Percentiles rank a stretch among this genome's conserved stretches.
Conservation (phyloP, 768 basidiomycete species). For the Amanita muscaria region DNA sequence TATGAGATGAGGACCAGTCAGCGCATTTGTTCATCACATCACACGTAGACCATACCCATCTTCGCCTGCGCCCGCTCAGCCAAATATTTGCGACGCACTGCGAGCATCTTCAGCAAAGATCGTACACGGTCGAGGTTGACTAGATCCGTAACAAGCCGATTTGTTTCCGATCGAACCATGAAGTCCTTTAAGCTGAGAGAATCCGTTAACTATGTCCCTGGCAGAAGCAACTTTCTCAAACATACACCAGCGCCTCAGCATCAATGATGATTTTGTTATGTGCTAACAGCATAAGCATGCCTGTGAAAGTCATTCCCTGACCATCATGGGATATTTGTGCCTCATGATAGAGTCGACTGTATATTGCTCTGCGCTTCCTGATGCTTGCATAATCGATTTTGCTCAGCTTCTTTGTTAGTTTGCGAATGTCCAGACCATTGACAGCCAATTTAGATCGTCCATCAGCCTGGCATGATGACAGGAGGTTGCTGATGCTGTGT, state of each 20-base stretch:
- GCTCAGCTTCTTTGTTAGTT: conserved; percentile 48
- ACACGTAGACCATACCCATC: conserved; percentile 26
- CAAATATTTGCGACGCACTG: conserved; percentile 61
- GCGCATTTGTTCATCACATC: conserved; percentile 4
- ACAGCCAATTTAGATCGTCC: conserved; percentile 28
- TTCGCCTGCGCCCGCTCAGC: conserved; percentile 35
- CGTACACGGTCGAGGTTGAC: conserved; percentile 81
- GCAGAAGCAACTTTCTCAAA: conserved; percentile 12
- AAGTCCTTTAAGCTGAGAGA: conserved; percentile 67
- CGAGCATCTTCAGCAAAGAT: conserved; percentile 70
- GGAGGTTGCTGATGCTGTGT: conserved; percentile 51
- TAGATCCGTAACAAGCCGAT: conserved; percentile 71
- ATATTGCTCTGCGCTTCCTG: conserved; percentile 58
- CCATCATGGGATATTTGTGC: conserved; percentile 64
- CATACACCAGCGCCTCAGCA: conserved; percentile 80
- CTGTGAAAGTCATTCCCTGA: conserved; percentile 82
- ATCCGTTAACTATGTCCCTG: background rate
- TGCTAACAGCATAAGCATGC: conserved; percentile 79
- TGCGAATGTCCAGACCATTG: conserved; percentile 52
- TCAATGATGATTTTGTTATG: conserved; percentile 92
- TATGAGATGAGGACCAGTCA: background rate
- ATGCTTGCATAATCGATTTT: conserved; percentile 59
- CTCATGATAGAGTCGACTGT: conserved; percentile 79
- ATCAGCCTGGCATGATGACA: conserved; percentile 36
- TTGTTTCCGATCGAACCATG: conserved; percentile 64